Evolutionary conservation across 768 basidiomycete species (phyloP).

Genomic region (Lyophyllum atratum): DNA sequence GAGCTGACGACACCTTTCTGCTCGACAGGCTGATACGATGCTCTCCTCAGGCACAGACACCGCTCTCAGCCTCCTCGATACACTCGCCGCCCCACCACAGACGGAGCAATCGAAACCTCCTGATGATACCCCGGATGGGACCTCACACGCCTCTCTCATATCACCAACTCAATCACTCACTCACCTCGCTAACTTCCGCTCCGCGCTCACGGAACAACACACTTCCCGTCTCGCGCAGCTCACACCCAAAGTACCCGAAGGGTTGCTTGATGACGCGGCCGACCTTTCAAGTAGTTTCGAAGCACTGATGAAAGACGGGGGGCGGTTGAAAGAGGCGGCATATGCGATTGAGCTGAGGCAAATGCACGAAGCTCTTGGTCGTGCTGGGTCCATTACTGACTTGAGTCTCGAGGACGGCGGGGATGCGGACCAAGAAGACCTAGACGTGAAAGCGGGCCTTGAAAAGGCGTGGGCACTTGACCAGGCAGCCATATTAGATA

Average conservation of each 20-base stretch:
- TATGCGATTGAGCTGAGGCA: conserved; percentile 14
- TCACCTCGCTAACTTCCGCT: conserved; percentile 13
- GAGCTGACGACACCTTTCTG: background rate
- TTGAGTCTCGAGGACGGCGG: conserved; percentile 3
- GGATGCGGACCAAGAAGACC: background rate
- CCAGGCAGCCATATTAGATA: conserved; percentile 25
- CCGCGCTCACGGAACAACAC: conserved; percentile 6
- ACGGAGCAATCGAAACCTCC: background rate
- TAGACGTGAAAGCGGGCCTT: conserved; percentile 23
- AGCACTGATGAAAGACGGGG: background rate
- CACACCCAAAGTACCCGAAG: background rate
- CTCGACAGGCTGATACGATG: conserved; percentile 15
- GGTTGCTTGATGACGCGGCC: conserved; percentile 1
- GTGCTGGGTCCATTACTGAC: background rate
- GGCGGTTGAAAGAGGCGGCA: conserved; percentile 10
- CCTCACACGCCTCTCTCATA: background rate
- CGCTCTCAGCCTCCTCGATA: conserved; percentile 10
- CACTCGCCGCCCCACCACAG: conserved; percentile 1
- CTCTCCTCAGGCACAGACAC: conserved; percentile 12
- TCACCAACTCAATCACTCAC: conserved; percentile 2
- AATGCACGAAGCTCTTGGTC: conserved; percentile 6
- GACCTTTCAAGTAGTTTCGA: conserved; percentile 3
- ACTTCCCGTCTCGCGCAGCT: conserved; percentile 1
- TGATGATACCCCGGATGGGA: background rate
- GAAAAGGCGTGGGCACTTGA: conserved; percentile 34